These are phyloP conservation scores for Ligustrum vulgare DNA, from an alignment of 257 asterid species.

Conservation along the genomic window DNA sequence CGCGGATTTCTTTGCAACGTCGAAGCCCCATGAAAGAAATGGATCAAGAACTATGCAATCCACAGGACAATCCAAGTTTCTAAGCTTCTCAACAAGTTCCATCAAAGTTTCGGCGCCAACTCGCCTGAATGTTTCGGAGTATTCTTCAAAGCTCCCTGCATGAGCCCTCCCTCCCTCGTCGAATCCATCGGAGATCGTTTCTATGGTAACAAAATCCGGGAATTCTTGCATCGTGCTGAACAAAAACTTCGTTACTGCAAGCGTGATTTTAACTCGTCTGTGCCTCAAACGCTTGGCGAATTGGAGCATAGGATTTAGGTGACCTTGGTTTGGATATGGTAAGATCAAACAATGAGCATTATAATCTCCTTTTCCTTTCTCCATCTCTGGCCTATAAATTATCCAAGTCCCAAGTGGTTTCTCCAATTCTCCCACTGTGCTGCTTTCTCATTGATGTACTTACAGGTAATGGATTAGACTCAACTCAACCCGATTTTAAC, in stretches of 20 bases:
- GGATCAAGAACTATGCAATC: constrained; percentile 42
- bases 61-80: constrained; percentile 23
- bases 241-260: constrained; percentile 28
- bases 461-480: not conserved
- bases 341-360: constrained; percentile 35
- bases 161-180: constrained; percentile 28
- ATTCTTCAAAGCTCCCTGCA: constrained; percentile 24
- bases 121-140: constrained; percentile 16
- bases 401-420: not conserved
- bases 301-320: constrained; percentile 51
- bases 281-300: constrained; percentile 44
- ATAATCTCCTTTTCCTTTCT: not conserved
- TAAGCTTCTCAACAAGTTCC: constrained; percentile 30
- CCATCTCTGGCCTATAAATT: not conserved
- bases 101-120: constrained; percentile 32
- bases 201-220: constrained; percentile 20
- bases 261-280: constrained; percentile 29
- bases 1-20: constrained; percentile 36
- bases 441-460: not conserved
- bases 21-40: constrained; percentile 43
- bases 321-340: constrained; percentile 46
- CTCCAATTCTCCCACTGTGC: not conserved
- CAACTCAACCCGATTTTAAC: not conserved
- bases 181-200: constrained; percentile 44
- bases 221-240: constrained; percentile 25